These are phyloP conservation scores for Fusarium buharicum DNA, from an alignment of 2,329 filamentous ascomycete genomes.

Conservation along the genomic window DNA sequence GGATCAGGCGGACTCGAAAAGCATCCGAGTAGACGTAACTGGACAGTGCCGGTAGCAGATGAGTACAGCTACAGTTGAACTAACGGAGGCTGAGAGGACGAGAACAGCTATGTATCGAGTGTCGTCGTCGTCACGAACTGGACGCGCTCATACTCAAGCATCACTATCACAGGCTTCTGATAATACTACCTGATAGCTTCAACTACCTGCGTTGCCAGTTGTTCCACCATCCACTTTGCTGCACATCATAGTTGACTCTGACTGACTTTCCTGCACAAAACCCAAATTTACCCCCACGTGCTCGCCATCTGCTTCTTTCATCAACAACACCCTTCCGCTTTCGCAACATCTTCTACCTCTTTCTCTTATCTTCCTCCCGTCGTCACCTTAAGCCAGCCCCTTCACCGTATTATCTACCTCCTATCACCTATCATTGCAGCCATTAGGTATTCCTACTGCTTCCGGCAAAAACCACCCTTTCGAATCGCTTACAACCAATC, in stretches of 20 bases:
- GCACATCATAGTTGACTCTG: slow-evolving; percentile 31
- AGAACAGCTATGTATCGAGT: slow-evolving; percentile 7
- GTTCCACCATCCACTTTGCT: slow-evolving; percentile 19
- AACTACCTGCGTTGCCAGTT: slow-evolving; percentile 1
- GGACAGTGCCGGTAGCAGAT: neutral
- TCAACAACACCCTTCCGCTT: slow-evolving; percentile 30
- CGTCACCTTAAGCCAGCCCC: slow-evolving; percentile 19
- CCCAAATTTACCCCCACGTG: slow-evolving; percentile 30
- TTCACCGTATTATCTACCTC: slow-evolving; percentile 29
- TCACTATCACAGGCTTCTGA: slow-evolving; percentile 18
- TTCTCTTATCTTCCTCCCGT: slow-evolving; percentile 34
- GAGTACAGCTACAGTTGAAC: neutral
- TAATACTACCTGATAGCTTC: slow-evolving; percentile 27
- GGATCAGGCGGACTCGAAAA: slow-evolving; percentile 3
- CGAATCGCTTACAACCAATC: slow-evolving; percentile 36
- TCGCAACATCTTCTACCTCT: slow-evolving; percentile 26
- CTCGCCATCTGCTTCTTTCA: slow-evolving; percentile 22
- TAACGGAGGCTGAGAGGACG: slow-evolving; percentile 16
- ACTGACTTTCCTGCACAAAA: slow-evolving; percentile 32
- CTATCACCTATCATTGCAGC: slow-evolving; percentile 20
- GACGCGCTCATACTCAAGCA: slow-evolving; percentile 20
- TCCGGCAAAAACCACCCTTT: slow-evolving; percentile 35
- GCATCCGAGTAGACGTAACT: slow-evolving; percentile 2
- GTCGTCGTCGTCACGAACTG: slow-evolving; percentile 11
- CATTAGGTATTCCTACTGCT: slow-evolving; percentile 21